Conservation (phyloP, 129 eudicot genomes). For the Saposhnikovia divaricata region DNA sequence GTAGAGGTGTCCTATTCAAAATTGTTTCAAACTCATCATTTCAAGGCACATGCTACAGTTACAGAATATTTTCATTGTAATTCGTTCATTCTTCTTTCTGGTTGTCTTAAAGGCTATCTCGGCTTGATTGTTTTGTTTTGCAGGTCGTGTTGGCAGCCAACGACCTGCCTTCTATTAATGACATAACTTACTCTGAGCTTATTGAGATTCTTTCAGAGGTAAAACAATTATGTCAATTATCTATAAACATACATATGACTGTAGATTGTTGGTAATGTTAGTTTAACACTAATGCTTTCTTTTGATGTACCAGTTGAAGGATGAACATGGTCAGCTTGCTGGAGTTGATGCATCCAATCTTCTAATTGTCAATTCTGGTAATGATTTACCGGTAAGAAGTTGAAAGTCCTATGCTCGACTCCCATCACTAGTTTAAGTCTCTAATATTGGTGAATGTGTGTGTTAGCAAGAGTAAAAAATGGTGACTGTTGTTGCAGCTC, state of each 20-base stretch:
- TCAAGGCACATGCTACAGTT: not conserved
- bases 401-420: conserved; percentile 1
- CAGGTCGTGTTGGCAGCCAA: conserved; percentile 98
- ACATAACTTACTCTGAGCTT: conserved; percentile 79
- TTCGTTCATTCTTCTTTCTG: conserved; percentile 4
- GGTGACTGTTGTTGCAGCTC: not conserved
- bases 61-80: not conserved
- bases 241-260: not conserved
- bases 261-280: not conserved
- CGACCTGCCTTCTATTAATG: conserved; percentile 94
- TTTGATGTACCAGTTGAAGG: conserved; percentile 60
- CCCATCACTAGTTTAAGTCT: no score
- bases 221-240: not conserved
- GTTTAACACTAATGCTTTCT: conserved; percentile 13
- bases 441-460: not conserved
- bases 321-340: conserved; percentile 73
- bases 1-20: no score
- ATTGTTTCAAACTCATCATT: no score
- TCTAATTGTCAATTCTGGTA: conserved; percentile 90
- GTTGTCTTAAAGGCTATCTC: not conserved
- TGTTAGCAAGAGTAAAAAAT: not conserved
- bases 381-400: conserved; percentile 92
- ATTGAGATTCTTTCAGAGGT: conserved; percentile 75
- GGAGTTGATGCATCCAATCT: conserved; percentile 92
- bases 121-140: conserved; percentile 11